Evolutionary conservation across 2,329 filamentous ascomycete genomes (phyloP).

Genomic region (Cladorrhinum sp.): DNA sequence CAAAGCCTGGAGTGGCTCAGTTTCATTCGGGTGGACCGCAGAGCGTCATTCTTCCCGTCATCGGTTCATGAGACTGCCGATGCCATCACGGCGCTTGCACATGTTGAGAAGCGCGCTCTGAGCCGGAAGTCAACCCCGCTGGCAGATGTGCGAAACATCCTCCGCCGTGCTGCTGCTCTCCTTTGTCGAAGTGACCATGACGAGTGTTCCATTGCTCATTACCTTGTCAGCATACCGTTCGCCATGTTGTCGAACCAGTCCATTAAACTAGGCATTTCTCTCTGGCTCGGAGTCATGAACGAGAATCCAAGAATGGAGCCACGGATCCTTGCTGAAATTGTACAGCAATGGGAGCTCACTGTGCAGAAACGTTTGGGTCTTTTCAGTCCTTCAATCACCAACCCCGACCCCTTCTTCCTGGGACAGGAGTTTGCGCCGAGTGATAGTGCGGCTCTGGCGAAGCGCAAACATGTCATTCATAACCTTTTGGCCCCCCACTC

Average conservation of each 20-base stretch:
- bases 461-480: slow-evolving; percentile 74
- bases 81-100: slow-evolving; percentile 63
- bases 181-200: slow-evolving; percentile 75
- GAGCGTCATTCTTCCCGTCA: slow-evolving; percentile 51
- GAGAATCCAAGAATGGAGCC: slow-evolving; percentile 89
- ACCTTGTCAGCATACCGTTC: slow-evolving; percentile 91
- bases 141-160: slow-evolving; percentile 72
- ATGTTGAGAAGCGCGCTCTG: slow-evolving; percentile 69
- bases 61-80: slow-evolving; percentile 55
- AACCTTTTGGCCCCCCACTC: slow-evolving; percentile 84
- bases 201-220: slow-evolving; percentile 75
- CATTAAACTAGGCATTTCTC: slow-evolving; percentile 89
- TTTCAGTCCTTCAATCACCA: slow-evolving; percentile 70
- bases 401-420: slow-evolving; percentile 83
- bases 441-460: slow-evolving; percentile 70
- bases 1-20: slow-evolving; percentile 64
- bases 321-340: slow-evolving; percentile 80
- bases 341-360: slow-evolving; percentile 85
- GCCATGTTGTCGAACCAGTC: slow-evolving; percentile 90
- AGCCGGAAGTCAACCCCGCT: slow-evolving; percentile 68
- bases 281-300: slow-evolving; percentile 96
- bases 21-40: slow-evolving; percentile 54
- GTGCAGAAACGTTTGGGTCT: slow-evolving; percentile 75
- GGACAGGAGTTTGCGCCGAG: slow-evolving; percentile 92
- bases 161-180: slow-evolving; percentile 80